A percentile compares a stretch with the other conserved stretches of the same genome.
phyloP scores from a whole-genome alignment of 139 green algal species.

The Ettlia oleoabundans region DNA sequence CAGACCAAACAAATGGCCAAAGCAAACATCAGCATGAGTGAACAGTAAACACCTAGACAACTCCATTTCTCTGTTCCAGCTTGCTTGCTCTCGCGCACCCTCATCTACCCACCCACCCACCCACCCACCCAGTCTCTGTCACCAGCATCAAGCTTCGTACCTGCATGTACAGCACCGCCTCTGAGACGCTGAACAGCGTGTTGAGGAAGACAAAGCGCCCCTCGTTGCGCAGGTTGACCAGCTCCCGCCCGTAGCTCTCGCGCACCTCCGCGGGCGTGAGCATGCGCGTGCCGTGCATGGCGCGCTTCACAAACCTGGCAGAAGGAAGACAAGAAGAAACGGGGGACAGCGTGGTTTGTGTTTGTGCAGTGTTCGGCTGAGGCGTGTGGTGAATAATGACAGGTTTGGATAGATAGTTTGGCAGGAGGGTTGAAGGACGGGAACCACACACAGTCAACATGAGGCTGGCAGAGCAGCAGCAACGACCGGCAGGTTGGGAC shows the following conservation, averaged over 20 bases:
- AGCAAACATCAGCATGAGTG: too few species aligned
- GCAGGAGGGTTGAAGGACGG: too few species aligned
- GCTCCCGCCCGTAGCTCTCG: constrained; percentile 84
- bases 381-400: too few species aligned
- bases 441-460: too few species aligned
- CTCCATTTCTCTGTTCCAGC: too few species aligned
- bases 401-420: too few species aligned
- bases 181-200: constrained; percentile 93
- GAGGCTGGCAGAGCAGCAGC: too few species aligned
- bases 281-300: constrained; percentile 95
- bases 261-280: constrained; percentile 73
- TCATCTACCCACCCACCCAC: background rate
- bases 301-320: constrained; percentile 79
- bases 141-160: constrained; percentile 22
- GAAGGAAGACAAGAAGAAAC: background rate
- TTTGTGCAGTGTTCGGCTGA: too few species aligned
- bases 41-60: too few species aligned
- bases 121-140: background rate
- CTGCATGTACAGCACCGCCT: constrained; percentile 94
- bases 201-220: constrained; percentile 94
- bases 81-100: too few species aligned
- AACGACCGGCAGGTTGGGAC: too few species aligned
- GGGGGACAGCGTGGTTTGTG: background rate
- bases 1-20: too few species aligned
- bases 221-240: constrained; percentile 89